These are phyloP conservation scores for Exophiala sp. DNA, from an alignment of 2,329 filamentous ascomycete genomes.

Conservation along the genomic window DNA sequence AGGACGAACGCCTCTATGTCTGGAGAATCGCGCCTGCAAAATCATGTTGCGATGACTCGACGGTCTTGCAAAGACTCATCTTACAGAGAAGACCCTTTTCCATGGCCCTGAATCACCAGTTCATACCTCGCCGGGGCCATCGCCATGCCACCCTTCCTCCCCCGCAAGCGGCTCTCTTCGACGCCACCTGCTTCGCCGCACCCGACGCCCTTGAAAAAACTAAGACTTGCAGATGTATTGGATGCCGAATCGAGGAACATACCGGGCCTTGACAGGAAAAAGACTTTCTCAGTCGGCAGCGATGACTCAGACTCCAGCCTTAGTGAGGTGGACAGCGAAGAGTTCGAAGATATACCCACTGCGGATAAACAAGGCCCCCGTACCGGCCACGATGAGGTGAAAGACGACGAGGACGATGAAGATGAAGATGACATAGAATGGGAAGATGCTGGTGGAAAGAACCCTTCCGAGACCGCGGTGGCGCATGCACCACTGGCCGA, in stretches of 20 bases:
- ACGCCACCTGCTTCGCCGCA: conserved; percentile 28
- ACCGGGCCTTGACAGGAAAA: conserved; percentile 10
- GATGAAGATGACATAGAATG: conserved; percentile 56
- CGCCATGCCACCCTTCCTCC: conserved; percentile 44
- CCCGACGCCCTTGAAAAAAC: conserved; percentile 29
- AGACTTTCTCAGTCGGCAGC: conserved; percentile 21
- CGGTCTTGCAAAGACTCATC: neutral
- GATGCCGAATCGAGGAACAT: conserved; percentile 20
- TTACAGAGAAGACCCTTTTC: neutral
- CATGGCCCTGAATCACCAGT: conserved; percentile 4
- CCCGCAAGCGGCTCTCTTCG: conserved; percentile 39
- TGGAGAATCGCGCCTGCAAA: neutral
- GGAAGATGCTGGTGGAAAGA: conserved; percentile 49
- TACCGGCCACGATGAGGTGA: conserved; percentile 55
- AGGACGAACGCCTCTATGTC: neutral
- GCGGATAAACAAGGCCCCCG: conserved; percentile 17
- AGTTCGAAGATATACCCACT: conserved; percentile 50
- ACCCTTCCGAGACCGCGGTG: conserved; percentile 34
- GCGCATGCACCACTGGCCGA: conserved; percentile 46
- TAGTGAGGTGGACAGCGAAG: conserved; percentile 44
- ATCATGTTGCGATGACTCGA: neutral
- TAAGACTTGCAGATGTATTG: conserved; percentile 22
- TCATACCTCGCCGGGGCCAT: neutral
- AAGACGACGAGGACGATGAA: conserved; percentile 60
- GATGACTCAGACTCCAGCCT: conserved; percentile 35